Evolutionary conservation across 108 stramenopile genomes (phyloP).

Genomic region (Skeletonema potamos): DNA sequence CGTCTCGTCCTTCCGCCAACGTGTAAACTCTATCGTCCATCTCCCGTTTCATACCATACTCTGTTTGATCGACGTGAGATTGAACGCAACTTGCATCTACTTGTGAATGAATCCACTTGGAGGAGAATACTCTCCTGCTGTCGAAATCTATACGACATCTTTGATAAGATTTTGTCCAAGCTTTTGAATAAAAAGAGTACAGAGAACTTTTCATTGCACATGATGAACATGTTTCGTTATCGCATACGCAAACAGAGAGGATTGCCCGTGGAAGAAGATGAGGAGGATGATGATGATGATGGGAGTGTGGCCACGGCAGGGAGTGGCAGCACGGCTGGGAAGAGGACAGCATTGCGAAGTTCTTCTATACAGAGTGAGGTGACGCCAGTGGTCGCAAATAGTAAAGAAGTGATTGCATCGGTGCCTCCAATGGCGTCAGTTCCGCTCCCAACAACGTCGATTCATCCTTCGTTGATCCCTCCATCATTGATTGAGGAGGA

Average conservation of each 20-base stretch:
- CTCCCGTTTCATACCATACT: not conserved
- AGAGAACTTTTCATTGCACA: conserved; percentile 17
- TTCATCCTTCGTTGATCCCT: not conserved
- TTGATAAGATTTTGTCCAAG: conserved; percentile 1
- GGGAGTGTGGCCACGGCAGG: conserved; percentile 34
- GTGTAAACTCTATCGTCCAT: conserved; percentile 64
- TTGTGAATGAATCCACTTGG: conserved; percentile 13
- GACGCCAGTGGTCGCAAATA: not conserved
- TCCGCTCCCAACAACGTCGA: not conserved
- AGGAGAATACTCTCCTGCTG: conserved; percentile 4
- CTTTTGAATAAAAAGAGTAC: conserved; percentile 22
- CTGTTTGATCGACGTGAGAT: not conserved
- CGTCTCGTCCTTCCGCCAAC: conserved; percentile 68
- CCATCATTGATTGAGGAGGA: not conserved
- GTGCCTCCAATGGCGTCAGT: not conserved
- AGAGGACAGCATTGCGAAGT: not conserved
- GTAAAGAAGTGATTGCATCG: not conserved
- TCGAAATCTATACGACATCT: conserved; percentile 4
- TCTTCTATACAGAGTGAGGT: conserved; percentile 1
- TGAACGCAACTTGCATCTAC: conserved; percentile 6
- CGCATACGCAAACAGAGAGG: conserved; percentile 23
- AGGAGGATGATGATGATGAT: conserved; percentile 48
- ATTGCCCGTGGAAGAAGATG: conserved; percentile 32
- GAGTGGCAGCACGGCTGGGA: conserved; percentile 7
- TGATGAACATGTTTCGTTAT: conserved; percentile 38